Evolutionary conservation across 768 basidiomycete species (phyloP), one percentile per base, ranked within the genome.

Genomic region (Tylopilus plumbeoviolaceoides): DNA sequence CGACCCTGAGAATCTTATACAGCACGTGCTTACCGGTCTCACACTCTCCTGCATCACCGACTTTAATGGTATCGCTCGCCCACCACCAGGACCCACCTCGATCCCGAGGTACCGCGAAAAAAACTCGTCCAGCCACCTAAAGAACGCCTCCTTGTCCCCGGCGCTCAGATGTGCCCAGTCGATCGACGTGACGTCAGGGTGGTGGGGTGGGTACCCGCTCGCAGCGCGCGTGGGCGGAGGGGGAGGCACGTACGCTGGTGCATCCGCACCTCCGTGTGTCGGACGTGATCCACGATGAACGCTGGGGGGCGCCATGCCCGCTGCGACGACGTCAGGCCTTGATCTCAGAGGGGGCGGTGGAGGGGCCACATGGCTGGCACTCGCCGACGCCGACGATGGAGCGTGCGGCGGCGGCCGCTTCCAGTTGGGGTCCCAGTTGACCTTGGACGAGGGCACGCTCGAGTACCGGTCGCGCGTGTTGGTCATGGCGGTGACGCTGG

Each of bases 61-160:
- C 39, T 9, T 5, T 17, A 27, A 39, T 14, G 38, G 27, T 12
- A 4, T 14, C 14, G 35, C 38, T 4, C 38, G 17, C 35, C 31
- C 31, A 3, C 33, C 17, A 17, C 55, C 50, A 3, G 63, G 56
- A 47, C 59, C 36, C 35, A 70, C 20, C 46, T 58, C 55, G 23
- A 68, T 64, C 21, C 66, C 59, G 20, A 75, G 65, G 45, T 71
- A 72, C 31, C 75, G 74, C 15, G 79, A 76, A 61, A 91, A 91
- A 70, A 84, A 91, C 61, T 90, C 89, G 63, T 91, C 89, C 20
- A 91, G 73, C 88, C 89, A 91, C 54, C 70, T 69, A 67, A 91
- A 91, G 63, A 91, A 87, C 23, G 73, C 79, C 28, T 80, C 71
- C 63, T 89, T 91, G 61, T 91, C 87, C 63, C 84, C 76, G 20